phyloP scores from a whole-genome alignment of 805 yeast genomes.

The Myxozyma sirexii region DNA sequence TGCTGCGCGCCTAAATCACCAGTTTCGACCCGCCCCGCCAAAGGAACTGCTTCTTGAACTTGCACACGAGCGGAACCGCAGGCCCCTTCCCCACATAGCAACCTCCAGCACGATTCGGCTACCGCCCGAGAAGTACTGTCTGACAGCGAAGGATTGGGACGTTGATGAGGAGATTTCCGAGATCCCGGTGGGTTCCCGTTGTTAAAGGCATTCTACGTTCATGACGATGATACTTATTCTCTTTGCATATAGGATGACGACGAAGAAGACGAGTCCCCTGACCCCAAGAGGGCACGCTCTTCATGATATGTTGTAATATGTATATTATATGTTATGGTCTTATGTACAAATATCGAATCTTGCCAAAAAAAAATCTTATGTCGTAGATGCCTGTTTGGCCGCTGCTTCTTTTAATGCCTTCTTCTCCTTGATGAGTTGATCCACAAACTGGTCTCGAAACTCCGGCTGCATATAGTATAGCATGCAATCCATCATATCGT shows the following conservation, averaged over 20 bases:
- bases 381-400: background rate
- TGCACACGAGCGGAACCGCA: slow-evolving; percentile 89
- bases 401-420: slow-evolving; percentile 29
- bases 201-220: background rate
- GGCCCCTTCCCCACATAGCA: slow-evolving; percentile 84
- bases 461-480: slow-evolving; percentile 53
- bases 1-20: slow-evolving; percentile 91
- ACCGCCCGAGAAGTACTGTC: slow-evolving; percentile 93
- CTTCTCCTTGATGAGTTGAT: slow-evolving; percentile 60
- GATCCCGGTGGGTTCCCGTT: background rate
- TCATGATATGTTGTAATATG: background rate
- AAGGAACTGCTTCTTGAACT: slow-evolving; percentile 86
- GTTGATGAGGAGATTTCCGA: slow-evolving; percentile 52
- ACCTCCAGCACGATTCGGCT: slow-evolving; percentile 81
- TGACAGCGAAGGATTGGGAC: slow-evolving; percentile 77
- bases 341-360: background rate
- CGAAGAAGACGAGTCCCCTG: slow-evolving; percentile 7
- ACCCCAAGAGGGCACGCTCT: slow-evolving; percentile 10
- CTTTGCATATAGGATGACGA: slow-evolving; percentile 6
- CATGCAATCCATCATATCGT: slow-evolving; percentile 66
- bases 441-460: slow-evolving; percentile 70
- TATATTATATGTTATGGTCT: background rate
- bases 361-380: background rate
- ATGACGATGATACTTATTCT: background rate
- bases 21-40: slow-evolving; percentile 94